phyloP scores from a whole-genome alignment of 179 eudicot species.

The Spinacia oleracea region DNA sequence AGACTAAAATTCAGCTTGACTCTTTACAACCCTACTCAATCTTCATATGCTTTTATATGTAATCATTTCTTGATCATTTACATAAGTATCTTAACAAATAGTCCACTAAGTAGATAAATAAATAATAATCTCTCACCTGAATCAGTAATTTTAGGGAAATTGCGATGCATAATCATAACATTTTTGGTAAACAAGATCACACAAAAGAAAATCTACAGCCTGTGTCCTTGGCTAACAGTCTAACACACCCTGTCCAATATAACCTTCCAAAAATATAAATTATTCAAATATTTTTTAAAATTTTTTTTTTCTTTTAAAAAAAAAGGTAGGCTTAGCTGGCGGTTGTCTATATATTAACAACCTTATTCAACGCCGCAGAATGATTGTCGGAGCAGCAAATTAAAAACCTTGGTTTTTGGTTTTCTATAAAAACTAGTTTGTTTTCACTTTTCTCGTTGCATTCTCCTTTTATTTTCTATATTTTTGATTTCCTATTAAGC shows the following conservation, averaged over 20 bases:
- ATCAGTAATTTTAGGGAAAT: neutral
- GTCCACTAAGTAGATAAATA: no score
- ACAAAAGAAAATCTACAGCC: constrained; percentile 21
- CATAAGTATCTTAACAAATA: no score
- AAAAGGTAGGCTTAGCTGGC: constrained; percentile 9
- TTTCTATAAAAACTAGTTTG: neutral
- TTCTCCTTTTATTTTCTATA: neutral
- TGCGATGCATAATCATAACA: neutral
- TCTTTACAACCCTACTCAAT: no score
- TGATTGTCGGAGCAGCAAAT: constrained; percentile 25
- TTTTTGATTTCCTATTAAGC: neutral
- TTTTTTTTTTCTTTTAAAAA: neutral
- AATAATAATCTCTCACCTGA: neutral
- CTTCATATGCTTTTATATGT: no score
- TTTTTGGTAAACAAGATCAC: constrained; percentile 17
- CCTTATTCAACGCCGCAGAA: constrained; percentile 24
- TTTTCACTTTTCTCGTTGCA: neutral
- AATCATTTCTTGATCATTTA: neutral
- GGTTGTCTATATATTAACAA: constrained; percentile 26
- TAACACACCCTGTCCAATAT: constrained; percentile 30
- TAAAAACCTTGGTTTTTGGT: neutral
- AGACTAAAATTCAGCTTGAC: no score
- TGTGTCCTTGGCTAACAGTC: constrained; percentile 19
- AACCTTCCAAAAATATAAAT: constrained; percentile 8
- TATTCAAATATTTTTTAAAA: neutral